These are phyloP conservation scores for Chaetomium cochliodes DNA, from an alignment of 495 filamentous ascomycete genomes.

Conservation along the genomic window DNA sequence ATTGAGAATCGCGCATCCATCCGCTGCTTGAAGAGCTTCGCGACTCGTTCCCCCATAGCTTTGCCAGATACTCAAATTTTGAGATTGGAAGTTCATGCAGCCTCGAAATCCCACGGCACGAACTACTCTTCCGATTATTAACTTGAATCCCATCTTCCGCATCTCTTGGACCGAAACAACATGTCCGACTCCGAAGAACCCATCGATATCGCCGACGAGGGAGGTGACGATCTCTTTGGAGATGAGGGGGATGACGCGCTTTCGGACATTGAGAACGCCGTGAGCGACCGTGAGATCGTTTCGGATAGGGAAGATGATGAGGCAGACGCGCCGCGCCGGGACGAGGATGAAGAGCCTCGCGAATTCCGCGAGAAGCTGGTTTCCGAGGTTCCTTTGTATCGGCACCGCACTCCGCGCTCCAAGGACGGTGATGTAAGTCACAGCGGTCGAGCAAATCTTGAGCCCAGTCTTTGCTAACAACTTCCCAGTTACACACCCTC, in stretches of 20 bases:
- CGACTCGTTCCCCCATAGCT: background rate
- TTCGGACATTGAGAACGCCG: constrained; percentile 34
- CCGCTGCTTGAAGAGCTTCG: background rate
- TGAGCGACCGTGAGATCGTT: constrained; percentile 71
- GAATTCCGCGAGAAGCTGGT: constrained; percentile 54
- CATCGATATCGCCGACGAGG: constrained; percentile 51
- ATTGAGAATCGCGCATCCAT: constrained; percentile 4
- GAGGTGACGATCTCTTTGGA: constrained; percentile 67
- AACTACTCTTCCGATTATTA: background rate
- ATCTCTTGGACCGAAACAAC: background rate
- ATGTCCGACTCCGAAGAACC: constrained; percentile 56
- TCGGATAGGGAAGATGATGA: constrained; percentile 70
- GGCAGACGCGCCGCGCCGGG: constrained; percentile 35
- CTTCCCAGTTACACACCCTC: constrained; percentile 67
- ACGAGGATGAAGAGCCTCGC: constrained; percentile 48
- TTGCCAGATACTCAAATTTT: background rate
- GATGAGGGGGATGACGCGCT: constrained; percentile 43
- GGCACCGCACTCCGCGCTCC: constrained; percentile 66
- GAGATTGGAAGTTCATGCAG: background rate
- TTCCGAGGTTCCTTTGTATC: constrained; percentile 58
- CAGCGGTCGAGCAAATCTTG: background rate
- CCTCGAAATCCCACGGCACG: background rate
- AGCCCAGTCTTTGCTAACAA: background rate
- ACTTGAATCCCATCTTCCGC: background rate
- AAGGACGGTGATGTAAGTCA: constrained; percentile 61